These are phyloP conservation scores for Leccinum subatratum DNA, from an alignment of 1,284 basidiomycete species.

Conservation along the genomic window DNA sequence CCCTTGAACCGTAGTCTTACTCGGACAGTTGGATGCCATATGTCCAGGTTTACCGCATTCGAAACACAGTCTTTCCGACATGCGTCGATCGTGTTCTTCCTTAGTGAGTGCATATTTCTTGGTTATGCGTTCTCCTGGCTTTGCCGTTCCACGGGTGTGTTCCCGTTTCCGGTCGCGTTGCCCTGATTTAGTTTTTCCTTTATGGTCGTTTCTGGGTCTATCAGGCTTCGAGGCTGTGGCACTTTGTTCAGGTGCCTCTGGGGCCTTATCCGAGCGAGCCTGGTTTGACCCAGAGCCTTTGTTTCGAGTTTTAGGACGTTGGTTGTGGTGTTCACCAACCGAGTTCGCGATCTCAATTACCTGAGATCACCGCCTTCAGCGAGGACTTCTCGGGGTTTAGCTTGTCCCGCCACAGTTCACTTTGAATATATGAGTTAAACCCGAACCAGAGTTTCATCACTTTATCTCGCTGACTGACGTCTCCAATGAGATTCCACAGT, in stretches of 20 bases:
- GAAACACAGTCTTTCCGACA: neutral
- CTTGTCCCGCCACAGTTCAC: too few species aligned
- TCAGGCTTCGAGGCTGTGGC: neutral
- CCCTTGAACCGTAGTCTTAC: neutral
- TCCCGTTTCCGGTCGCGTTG: neutral
- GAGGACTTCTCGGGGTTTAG: too few species aligned
- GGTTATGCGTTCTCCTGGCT: neutral
- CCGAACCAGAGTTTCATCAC: constrained; percentile 37
- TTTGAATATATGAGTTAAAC: neutral
- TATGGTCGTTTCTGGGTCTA: neutral
- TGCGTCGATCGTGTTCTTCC: neutral
- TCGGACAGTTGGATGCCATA: neutral
- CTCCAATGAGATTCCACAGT: constrained; percentile 28
- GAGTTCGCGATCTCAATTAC: too few species aligned
- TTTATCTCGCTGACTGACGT: constrained; percentile 21
- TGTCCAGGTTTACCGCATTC: neutral
- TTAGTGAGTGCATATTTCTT: neutral
- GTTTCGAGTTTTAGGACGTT: neutral
- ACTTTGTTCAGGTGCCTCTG: neutral
- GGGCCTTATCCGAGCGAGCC: constrained; percentile 26
- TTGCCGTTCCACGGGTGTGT: neutral
- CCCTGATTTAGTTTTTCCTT: neutral
- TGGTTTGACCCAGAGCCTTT: constrained; percentile 24
- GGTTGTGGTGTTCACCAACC: constrained; percentile 12
- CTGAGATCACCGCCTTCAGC: too few species aligned